Base-by-base conservation (phyloP, 768 basidiomycete genomes). In the Boletus tylopilopsis region DNA sequence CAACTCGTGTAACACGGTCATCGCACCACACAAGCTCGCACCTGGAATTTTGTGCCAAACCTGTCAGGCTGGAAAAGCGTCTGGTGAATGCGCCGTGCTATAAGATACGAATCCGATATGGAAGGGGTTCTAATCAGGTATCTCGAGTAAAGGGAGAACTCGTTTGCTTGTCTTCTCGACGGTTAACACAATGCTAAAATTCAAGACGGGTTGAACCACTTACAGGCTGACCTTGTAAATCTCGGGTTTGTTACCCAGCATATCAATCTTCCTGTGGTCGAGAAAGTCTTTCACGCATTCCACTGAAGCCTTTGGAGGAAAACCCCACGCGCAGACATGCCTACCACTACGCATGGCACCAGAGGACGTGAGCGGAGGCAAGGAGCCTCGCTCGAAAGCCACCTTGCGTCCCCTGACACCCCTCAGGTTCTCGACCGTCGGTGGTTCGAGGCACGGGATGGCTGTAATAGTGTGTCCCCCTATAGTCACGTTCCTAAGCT, bases 21-120 rank as follows among this genome's bases (percentile, higher is more conserved):
- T 64, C 76, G 75, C 50, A 84, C 59, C 36, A 84, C 71, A 47
- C 68, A 68, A 25, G 80, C 80, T 30, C 70, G 72, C 48, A 84
- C 59, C 22, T 62, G 66, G 59, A 73, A 80, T 53, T 68, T 71
- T 36, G 66, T 63, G 16, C 68, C 69, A 50, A 69, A 67, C 2
- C 42, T 41, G 16, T 66, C 71, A 23, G 69, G 68, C 9, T 66
- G 65, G 50, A 70, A 79, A 30, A 69, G 67, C 1, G 78, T 81
- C 73, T 81, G 76, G 62, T 92, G 86, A 38, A 84, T 51, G 32
- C 71, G 64, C 42, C 85, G 80, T 18, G 82, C 82, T 22, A 90
- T 67, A 45, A 78, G 79, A 57, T 87, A 79, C 1, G 90, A 90
- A 59, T 90, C 85, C 9, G 85, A 74, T 16, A 73, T 68, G 0